Evolutionary conservation across 1,284 basidiomycete genomes (phyloP), one percentile per base, ranked within the genome.

Genomic region (Ceratobasidium sp.): DNA sequence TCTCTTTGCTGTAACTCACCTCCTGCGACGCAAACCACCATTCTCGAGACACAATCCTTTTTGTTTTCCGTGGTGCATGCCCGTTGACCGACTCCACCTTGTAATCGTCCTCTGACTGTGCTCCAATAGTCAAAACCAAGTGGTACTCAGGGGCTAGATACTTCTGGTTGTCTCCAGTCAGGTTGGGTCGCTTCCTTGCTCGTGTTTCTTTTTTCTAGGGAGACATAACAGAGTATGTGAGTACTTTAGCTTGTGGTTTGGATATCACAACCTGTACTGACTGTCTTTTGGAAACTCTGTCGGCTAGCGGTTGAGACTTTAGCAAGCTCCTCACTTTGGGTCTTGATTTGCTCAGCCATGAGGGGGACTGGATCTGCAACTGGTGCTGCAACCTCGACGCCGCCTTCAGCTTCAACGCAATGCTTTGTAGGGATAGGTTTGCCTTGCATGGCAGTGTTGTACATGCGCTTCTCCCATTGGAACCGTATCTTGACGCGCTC

Each of bases 41-140:
- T 28, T 60, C 58, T 5, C 58, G 58, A 26, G 13, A 4, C 5
- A 60, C 26, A 4, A 60, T 28, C 23, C 58, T 23, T 26, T 26
- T 26, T 28, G 58, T 60, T 28, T 60, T 60, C 58, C 58, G 58
- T 23, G 58, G 58, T 33, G 23, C n/a, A n/a, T n/a, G n/a, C n/a
- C n/a, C n/a, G n/a, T n/a, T n/a, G n/a, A n/a, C n/a, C n/a, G n/a
- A n/a, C n/a, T n/a, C n/a, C n/a, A n/a, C n/a, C n/a, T n/a, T n/a
- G n/a, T n/a, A n/a, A n/a, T n/a, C n/a, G n/a, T n/a, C n/a, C n/a
- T n/a, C 53, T 26, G 53, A 56, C 6, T 18, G 20, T 4, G 53
- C 53, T 20, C 53, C 53, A 56, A 56, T 26, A 6, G 53, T 56
- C 6, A 56, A 26, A n/a, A 56, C 53, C 4, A 5, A 6, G 26